These are phyloP conservation scores for Phytophthora pseudosyringae DNA, from an alignment of 352 stramenopile genomes.

Conservation along the genomic window DNA sequence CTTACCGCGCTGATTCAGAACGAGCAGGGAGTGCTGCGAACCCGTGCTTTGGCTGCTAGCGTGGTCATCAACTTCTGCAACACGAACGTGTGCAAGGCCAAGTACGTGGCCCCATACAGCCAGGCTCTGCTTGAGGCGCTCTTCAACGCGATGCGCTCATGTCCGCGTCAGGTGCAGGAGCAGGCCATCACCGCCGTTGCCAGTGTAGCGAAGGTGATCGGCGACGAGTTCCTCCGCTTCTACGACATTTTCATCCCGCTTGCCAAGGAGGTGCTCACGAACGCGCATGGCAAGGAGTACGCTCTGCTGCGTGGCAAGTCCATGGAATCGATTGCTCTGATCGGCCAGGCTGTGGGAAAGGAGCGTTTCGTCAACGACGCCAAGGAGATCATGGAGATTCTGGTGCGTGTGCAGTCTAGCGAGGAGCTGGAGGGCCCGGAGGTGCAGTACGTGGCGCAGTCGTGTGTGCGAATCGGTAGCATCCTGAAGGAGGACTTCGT, in stretches of 20 bases:
- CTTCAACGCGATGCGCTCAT: conserved; percentile 80
- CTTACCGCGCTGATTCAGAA: conserved; percentile 72
- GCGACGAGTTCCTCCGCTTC: conserved; percentile 76
- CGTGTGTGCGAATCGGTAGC: conserved; percentile 85
- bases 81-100: conserved; percentile 82
- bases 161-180: conserved; percentile 85
- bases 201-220: conserved; percentile 86
- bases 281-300: conserved; percentile 81
- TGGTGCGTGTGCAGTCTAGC: conserved; percentile 77
- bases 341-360: conserved; percentile 90
- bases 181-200: conserved; percentile 88
- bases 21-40: conserved; percentile 73
- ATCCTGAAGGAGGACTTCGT: conserved; percentile 90
- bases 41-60: conserved; percentile 74
- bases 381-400: conserved; percentile 89
- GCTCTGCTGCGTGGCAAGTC: conserved; percentile 83
- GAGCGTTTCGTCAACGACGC: conserved; percentile 78
- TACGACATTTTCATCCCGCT: conserved; percentile 91
- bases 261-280: conserved; percentile 83
- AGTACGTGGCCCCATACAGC: conserved; percentile 70
- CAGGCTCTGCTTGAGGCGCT: conserved; percentile 79
- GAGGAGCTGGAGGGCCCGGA: conserved; percentile 76
- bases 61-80: conserved; percentile 90
- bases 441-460: conserved; percentile 89
- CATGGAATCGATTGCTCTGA: conserved; percentile 90